Evolutionary conservation across 345 rosid genomes (phyloP), one percentile per base, ranked within the genome.

Genomic region (Orychophragmus violaceus): DNA sequence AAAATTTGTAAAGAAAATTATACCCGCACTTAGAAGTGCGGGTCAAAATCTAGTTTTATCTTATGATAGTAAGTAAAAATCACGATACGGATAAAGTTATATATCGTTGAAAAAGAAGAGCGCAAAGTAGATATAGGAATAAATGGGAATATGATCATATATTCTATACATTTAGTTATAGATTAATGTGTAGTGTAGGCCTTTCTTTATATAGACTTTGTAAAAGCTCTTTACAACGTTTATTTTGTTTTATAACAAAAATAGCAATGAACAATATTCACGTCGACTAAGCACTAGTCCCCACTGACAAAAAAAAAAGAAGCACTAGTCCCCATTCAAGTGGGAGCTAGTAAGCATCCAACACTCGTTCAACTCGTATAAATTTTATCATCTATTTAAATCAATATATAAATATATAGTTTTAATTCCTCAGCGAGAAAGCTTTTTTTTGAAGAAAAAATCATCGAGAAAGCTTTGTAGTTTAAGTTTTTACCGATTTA

Each of bases 261-360:
- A 9, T 65, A 64, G 48, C 3, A 56, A 64, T 12, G 66, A 24
- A 37, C 36, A 37, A 56, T 57, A 56, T 46, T 57, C 52, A 49
- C 54, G 71, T 65, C 45, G 55, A 72, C 58, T 49, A 58, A 65
- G 70, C 76, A 72, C 71, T n/a, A n/a, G n/a, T n/a, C n/a, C n/a
- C n/a, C n/a, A n/a, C n/a, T n/a, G n/a, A n/a, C n/a, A n/a, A n/a
- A n/a, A n/a, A n/a, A n/a, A n/a, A n/a, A n/a, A n/a, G n/a, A n/a
- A n/a, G n/a, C n/a, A n/a, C n/a, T 39, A 49, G n/a, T 64, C 67
- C n/a, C 76, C 76, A 49, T 39, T 72, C 21, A 72, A 72, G 71
- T 57, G 66, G 76, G 76, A 72, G 66, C 76, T 56, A 64, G 76
- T 64, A 72, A 64, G 60, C 70, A 36, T 3, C 59, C 30, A 64